Evolutionary conservation across 1,284 basidiomycete species (phyloP).

Genomic region (Kalmanozyma brasiliensis): DNA sequence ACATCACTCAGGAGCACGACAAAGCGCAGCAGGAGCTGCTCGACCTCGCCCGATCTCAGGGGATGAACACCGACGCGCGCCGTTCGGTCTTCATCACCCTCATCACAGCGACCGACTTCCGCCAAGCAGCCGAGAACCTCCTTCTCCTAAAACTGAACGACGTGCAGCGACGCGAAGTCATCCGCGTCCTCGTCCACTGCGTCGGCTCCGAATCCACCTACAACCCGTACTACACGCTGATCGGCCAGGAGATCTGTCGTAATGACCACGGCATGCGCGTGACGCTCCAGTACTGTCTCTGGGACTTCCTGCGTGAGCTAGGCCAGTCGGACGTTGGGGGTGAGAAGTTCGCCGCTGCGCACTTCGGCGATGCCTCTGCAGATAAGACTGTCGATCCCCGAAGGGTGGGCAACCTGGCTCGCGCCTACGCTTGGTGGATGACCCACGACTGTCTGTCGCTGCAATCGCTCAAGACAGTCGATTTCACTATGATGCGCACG

Average conservation of each 20-base stretch:
- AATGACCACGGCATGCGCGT: conserved; percentile 78
- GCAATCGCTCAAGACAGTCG: conserved; percentile 73
- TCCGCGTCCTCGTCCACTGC: conserved; percentile 91
- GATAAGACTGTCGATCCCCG: conserved; percentile 17
- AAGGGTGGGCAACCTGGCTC: conserved; percentile 77
- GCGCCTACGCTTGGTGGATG: conserved; percentile 84
- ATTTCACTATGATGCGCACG: conserved; percentile 52
- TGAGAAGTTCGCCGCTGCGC: conserved; percentile 75
- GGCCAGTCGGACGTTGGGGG: conserved; percentile 87
- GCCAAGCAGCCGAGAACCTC: conserved; percentile 89
- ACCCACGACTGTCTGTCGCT: conserved; percentile 79
- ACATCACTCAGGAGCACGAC: conserved; percentile 64
- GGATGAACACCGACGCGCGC: conserved; percentile 98
- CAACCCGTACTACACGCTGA: conserved; percentile 95
- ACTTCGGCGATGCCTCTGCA: conserved; percentile 69
- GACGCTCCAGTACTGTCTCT: conserved; percentile 93
- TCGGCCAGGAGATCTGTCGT: conserved; percentile 70
- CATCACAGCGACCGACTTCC: conserved; percentile 84
- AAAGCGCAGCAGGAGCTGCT: conserved; percentile 74
- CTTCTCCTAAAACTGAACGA: conserved; percentile 85
- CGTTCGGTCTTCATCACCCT: conserved; percentile 89
- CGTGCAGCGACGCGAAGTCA: conserved; percentile 90
- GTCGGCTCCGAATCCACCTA: conserved; percentile 76
- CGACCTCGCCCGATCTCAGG: conserved; percentile 87
- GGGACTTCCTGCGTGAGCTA: conserved; percentile 94